Evolutionary conservation across 345 rosid species (phyloP).

Genomic region (Gossypium turneri): DNA sequence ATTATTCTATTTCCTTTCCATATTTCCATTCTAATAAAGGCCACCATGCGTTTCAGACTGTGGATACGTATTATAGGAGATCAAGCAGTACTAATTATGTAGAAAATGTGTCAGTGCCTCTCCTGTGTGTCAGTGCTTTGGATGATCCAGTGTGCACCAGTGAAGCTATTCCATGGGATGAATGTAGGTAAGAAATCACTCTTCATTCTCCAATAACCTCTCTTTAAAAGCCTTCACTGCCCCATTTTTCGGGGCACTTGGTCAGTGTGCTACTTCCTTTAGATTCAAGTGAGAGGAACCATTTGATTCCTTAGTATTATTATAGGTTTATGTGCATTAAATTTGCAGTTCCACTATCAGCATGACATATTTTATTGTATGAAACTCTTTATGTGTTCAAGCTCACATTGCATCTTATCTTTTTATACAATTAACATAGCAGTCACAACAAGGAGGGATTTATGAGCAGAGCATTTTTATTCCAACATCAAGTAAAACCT

Average conservation of each 20-base stretch:
- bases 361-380: background rate
- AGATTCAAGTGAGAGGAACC: background rate
- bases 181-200: slow-evolving; percentile 57
- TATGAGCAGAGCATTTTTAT: background rate
- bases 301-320: background rate
- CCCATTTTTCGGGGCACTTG: background rate
- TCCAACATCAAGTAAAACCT: background rate
- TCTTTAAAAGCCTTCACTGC: background rate
- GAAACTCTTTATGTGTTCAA: background rate
- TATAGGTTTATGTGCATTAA: background rate
- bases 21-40: background rate
- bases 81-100: slow-evolving; percentile 69
- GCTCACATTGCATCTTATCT: background rate
- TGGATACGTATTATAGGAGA: slow-evolving; percentile 73
- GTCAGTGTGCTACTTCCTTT: background rate
- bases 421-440: background rate
- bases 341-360: background rate
- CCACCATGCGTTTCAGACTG: slow-evolving; percentile 49
- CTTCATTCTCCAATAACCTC: background rate
- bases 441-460: background rate
- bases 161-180: slow-evolving; percentile 97
- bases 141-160: slow-evolving; percentile 89
- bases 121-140: slow-evolving; percentile 77
- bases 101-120: slow-evolving; percentile 62
- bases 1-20: slow-evolving; percentile 1